phyloP scores from a whole-genome alignment of 495 filamentous ascomycete genomes.

The Hamigera avellanea region DNA sequence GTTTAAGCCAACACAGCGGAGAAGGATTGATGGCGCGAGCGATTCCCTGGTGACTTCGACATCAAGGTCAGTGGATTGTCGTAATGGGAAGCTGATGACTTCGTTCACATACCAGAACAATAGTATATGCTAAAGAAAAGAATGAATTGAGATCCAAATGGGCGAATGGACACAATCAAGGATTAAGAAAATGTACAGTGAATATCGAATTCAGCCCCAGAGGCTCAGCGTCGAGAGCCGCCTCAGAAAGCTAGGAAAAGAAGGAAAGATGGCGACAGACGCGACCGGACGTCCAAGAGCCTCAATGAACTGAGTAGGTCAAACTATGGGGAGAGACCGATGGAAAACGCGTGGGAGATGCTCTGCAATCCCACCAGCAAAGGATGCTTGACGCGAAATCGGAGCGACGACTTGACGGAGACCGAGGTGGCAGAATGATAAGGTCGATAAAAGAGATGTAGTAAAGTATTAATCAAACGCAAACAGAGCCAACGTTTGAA shows the following conservation, averaged over 20 bases:
- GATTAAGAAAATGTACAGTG: neutral
- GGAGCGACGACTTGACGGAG: slow-evolving; percentile 6
- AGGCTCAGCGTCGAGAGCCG: too few relatives aligned
- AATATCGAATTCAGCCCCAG: neutral
- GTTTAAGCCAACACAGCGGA: slow-evolving; percentile 8
- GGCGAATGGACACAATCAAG: too few relatives aligned
- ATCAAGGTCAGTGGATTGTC: slow-evolving; percentile 5
- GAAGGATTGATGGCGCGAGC: neutral
- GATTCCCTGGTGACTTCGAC: too few relatives aligned
- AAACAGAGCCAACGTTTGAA: slow-evolving; percentile 1
- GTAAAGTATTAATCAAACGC: neutral
- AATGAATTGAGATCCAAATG: too few relatives aligned
- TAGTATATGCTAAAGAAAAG: too few relatives aligned
- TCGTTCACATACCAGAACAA: too few relatives aligned
- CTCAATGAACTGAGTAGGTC: neutral
- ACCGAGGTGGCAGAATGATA: neutral
- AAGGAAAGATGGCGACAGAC: slow-evolving; percentile 7
- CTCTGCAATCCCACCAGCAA: slow-evolving; percentile 32
- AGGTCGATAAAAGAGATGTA: too few relatives aligned
- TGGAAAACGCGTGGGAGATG: slow-evolving; percentile 22
- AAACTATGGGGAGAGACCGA: slow-evolving; percentile 3
- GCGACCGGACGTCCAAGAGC: slow-evolving; percentile 10
- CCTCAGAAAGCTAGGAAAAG: neutral
- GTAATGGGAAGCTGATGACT: neutral
- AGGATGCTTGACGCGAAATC: slow-evolving; percentile 14